phyloP scores from a whole-genome alignment of 2,329 filamentous ascomycete species.

The Fusarium fracticaudum region DNA sequence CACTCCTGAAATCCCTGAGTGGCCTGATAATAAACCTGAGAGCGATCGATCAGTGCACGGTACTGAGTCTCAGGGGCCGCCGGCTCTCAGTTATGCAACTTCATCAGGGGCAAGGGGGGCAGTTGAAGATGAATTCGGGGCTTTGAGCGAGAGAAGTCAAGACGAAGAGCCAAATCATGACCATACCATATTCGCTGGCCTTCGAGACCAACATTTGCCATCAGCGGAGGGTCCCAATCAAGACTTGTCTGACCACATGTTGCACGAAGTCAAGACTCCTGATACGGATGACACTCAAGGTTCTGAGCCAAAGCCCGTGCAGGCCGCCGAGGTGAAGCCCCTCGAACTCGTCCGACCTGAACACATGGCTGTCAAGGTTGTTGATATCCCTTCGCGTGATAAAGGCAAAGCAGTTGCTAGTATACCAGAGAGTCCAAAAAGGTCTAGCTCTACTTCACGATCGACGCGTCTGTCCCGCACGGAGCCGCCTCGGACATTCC shows the following conservation, averaged over 20 bases:
- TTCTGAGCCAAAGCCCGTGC: slow-evolving; percentile 13
- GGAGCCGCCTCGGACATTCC: slow-evolving; percentile 37
- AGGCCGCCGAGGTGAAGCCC: slow-evolving; percentile 18
- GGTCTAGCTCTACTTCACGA: slow-evolving; percentile 13
- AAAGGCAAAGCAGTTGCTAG: slow-evolving; percentile 27
- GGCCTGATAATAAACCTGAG: background rate
- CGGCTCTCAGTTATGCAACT: background rate
- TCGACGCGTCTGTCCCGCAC: slow-evolving; percentile 19
- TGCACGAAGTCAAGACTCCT: slow-evolving; percentile 9
- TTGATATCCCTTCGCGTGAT: slow-evolving; percentile 31
- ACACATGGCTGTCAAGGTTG: slow-evolving; percentile 15
- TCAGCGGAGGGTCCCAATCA: background rate
- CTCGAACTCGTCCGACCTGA: slow-evolving; percentile 9
- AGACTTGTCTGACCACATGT: slow-evolving; percentile 1
- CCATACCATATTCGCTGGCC: background rate
- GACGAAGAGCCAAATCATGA: background rate
- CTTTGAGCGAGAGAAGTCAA: background rate
- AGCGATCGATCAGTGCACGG: background rate
- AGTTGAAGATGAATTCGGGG: background rate
- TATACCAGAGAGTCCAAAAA: slow-evolving; percentile 18
- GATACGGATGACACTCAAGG: slow-evolving; percentile 23
- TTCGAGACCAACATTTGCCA: background rate
- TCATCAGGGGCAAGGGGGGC: background rate
- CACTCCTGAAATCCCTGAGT: background rate
- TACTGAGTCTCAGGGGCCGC: background rate